Percentiles rank a stretch among this genome's conserved stretches.
These are phyloP conservation scores for Eutrema salsugineum DNA, from an alignment of 441 rosid species.

Conservation along the genomic window DNA sequence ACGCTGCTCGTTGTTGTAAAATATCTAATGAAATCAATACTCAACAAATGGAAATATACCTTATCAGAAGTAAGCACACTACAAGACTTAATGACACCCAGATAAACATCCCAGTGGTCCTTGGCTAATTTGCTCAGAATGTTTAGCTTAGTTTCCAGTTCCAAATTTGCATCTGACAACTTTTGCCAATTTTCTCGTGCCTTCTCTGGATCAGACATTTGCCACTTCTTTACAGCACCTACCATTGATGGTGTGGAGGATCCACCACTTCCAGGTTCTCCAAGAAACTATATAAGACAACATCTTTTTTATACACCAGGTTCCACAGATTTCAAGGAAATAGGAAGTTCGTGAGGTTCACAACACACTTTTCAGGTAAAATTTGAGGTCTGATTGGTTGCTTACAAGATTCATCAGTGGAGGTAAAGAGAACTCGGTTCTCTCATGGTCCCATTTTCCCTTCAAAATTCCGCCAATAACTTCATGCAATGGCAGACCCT, in stretches of 20 bases:
- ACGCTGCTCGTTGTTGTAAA: conserved; percentile 2
- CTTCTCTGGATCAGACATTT: conserved; percentile 72
- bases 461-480: conserved; percentile 55
- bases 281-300: conserved; percentile 57
- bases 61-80: conserved; percentile 62
- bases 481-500: conserved; percentile 58
- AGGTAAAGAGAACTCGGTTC: conserved; percentile 83
- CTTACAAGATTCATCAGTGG: conserved; percentile 93
- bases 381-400: conserved; percentile 19
- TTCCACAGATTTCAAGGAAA: background rate
- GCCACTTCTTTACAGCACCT: conserved; percentile 97
- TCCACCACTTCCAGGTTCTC: conserved; percentile 97
- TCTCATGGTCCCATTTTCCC: conserved; percentile 91
- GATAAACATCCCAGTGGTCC: conserved; percentile 69
- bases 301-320: conserved; percentile 16
- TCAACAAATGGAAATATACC: conserved; percentile 39
- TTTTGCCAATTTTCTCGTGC: conserved; percentile 76
- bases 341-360: conserved; percentile 2
- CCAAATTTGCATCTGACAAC: conserved; percentile 73
- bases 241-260: conserved; percentile 99
- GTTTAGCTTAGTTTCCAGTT: conserved; percentile 67
- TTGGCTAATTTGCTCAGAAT: conserved; percentile 68
- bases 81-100: conserved; percentile 54
- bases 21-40: background rate
- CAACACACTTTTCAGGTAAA: background rate